phyloP scores from a whole-genome alignment of 352 stramenopile genomes.

The Globisporangium uncinulatum region DNA sequence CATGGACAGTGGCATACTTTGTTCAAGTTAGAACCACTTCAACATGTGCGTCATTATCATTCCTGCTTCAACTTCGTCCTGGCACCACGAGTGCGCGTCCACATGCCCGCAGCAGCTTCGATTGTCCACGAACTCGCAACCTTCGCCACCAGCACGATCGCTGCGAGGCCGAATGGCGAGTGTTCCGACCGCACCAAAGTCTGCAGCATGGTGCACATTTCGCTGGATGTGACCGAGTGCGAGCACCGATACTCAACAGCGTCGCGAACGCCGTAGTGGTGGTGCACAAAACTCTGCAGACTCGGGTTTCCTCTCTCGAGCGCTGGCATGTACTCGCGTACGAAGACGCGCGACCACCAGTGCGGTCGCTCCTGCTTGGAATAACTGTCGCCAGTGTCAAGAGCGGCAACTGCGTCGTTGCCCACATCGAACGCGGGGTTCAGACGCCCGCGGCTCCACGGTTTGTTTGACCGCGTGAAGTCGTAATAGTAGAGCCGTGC shows the following conservation, averaged over 20 bases:
- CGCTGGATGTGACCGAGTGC: neutral
- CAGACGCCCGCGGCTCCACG: slow-evolving; percentile 32
- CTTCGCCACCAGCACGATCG: neutral
- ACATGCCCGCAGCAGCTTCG: neutral
- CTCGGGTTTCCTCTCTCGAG: slow-evolving; percentile 40
- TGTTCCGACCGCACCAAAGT: neutral
- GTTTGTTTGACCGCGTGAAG: slow-evolving; percentile 69
- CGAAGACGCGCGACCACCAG: slow-evolving; percentile 42
- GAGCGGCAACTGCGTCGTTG: neutral
- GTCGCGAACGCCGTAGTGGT: slow-evolving; percentile 19
- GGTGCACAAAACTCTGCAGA: slow-evolving; percentile 32
- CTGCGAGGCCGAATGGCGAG: slow-evolving; percentile 5
- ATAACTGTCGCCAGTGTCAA: neutral
- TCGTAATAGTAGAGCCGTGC: slow-evolving; percentile 84
- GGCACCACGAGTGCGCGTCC: neutral
- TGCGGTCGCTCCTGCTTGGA: neutral
- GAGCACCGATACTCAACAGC: neutral
- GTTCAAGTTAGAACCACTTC: neutral
- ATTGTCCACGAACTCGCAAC: neutral
- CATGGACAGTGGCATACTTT: neutral
- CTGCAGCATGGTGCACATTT: neutral
- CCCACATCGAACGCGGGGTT: slow-evolving; percentile 8
- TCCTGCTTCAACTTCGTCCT: neutral
- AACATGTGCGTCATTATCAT: neutral
- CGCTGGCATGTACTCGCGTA: slow-evolving; percentile 32